phyloP scores from a whole-genome alignment of 306 rosid species.

The Rubus idaeus region DNA sequence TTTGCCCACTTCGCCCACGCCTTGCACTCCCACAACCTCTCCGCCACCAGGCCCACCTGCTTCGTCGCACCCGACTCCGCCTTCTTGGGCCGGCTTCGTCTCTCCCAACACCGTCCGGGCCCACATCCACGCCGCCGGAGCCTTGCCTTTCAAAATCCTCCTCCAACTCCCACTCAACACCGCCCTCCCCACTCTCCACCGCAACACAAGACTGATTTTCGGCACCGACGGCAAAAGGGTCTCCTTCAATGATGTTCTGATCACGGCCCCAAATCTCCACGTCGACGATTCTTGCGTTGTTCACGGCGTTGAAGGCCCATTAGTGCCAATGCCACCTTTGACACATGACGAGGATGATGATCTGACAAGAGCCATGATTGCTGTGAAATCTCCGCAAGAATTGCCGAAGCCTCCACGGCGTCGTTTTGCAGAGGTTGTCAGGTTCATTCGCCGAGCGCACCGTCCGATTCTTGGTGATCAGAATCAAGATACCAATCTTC shows the following conservation, averaged over 20 bases:
- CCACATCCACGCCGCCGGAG: not conserved
- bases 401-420: not conserved
- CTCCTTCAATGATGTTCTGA: slow-evolving; percentile 6
- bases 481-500: not conserved
- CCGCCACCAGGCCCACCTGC: slow-evolving; percentile 8
- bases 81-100: slow-evolving; percentile 9
- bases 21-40: slow-evolving; percentile 2
- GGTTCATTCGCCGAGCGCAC: slow-evolving; percentile 15
- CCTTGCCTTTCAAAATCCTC: slow-evolving; percentile 5
- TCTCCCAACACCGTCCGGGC: not conserved
- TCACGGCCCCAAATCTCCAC: slow-evolving; percentile 12
- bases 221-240: slow-evolving; percentile 13
- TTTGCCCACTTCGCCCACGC: slow-evolving; percentile 20
- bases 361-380: not conserved
- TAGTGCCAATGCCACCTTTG: not conserved
- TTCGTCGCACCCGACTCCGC: not conserved
- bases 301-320: slow-evolving; percentile 20
- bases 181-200: slow-evolving; percentile 18
- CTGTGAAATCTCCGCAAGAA: not conserved
- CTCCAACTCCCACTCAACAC: slow-evolving; percentile 7
- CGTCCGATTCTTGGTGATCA: not conserved
- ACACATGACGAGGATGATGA: not conserved
- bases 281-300: slow-evolving; percentile 18
- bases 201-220: not conserved
- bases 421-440: not conserved